Base-by-base conservation (phyloP, 805 yeast species). In the Starmerella vaccinii region DNA sequence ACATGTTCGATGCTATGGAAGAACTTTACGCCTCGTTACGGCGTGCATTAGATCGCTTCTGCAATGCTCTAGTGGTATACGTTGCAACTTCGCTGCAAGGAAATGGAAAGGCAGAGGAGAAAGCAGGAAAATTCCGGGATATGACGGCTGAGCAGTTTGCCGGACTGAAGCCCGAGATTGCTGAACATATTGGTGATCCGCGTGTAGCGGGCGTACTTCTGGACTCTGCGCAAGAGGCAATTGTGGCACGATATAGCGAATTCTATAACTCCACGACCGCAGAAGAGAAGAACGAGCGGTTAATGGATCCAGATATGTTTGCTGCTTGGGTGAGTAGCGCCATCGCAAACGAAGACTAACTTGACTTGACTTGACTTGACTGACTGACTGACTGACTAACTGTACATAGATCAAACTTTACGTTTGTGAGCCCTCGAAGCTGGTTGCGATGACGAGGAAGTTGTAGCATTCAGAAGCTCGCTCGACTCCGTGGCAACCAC, bases 11-110 rank as follows among this genome's bases (percentile, higher is more conserved):
- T 66, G 92, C 82, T 2, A 71, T 79, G 53, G 66, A 68, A 41
- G 97, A 89, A 63, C 70, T 89, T 38, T 84, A 83, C 58, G 70
- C 77, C 22, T 88, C 83, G 56, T 71, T 89, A 56, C 76, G 89
- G 56, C 79, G 77, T 53, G 70, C 81, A 3, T 85, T 88, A 10
- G 55, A 49, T 7, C 46, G 57, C n/a, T 37, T 57, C 24, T 45
- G 56, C 18, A 24, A 6, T 6, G 46, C 55, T 23, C 35, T 55
- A 10, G 47, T 49, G 2, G 26, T 2, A 2, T 12, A 24, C n/a
- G 18, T 15, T 12, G 47, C 41, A 34, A 6, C 35, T 27, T 70
- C 66, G 29, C 80, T 83, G 0, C 66, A 75, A n/a, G 50, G 51
- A 1, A 58, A 60, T 13, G 33, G 22, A 7, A 27, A 3, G 18